A percentile compares a stretch with the other conserved stretches of the same genome.
Conservation (phyloP, 176 grass and related monocot genomes). For the Carex pumila region DNA sequence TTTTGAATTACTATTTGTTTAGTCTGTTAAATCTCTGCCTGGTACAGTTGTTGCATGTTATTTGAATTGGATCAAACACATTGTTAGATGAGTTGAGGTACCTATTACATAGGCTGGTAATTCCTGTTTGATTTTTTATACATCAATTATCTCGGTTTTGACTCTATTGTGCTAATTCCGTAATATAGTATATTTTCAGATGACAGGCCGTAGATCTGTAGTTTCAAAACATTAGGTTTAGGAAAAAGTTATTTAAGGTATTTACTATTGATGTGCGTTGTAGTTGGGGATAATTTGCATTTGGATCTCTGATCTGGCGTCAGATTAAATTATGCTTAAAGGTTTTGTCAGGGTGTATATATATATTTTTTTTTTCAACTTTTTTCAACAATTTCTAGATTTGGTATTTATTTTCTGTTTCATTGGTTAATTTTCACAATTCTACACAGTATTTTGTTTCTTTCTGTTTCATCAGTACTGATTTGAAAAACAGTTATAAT, state of each 20-base stretch:
- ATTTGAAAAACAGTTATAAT: not conserved
- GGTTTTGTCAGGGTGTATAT: not conserved
- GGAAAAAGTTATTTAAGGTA: not conserved
- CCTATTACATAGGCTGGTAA: not conserved
- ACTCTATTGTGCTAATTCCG: not conserved
- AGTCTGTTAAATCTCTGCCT: not conserved
- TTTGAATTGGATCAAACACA: conserved; percentile 2
- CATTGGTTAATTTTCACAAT: not conserved
- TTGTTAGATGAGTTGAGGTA: not conserved
- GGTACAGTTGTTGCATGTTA: not conserved
- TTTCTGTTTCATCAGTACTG: not conserved
- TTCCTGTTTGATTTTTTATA: not conserved
- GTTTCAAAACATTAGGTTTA: not conserved
- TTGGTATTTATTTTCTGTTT: not conserved
- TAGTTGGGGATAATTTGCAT: not conserved
- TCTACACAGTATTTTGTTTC: not conserved
- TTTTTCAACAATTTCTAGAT: not conserved
- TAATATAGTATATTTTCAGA: not conserved
- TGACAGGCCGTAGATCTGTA: conserved; percentile 10
- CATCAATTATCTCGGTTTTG: conserved; percentile 1
- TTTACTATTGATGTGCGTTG: not conserved
- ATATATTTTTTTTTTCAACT: not conserved
- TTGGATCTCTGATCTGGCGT: not conserved
- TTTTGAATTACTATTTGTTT: conserved; percentile 1
- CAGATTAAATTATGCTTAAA: not conserved